These are phyloP conservation scores for Lanmaoa pseudosensibilis DNA, from an alignment of 768 basidiomycete genomes.

Conservation along the genomic window DNA sequence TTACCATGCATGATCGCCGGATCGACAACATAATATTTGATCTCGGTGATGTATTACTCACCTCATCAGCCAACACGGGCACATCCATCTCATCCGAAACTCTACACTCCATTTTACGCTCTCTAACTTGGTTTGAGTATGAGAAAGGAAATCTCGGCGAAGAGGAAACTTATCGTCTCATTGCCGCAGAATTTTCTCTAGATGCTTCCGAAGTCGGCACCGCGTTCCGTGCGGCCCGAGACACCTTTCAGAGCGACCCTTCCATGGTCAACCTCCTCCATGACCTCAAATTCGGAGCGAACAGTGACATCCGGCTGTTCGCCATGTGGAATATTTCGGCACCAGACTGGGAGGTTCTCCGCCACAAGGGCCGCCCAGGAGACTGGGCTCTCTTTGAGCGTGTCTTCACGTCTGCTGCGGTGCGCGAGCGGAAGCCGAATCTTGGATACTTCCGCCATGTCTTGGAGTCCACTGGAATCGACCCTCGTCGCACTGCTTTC, in stretches of 20 bases:
- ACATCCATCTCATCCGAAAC: constrained; percentile 15
- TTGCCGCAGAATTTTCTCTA: no score
- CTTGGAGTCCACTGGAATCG: constrained; percentile 15
- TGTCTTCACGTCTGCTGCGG: constrained; percentile 22
- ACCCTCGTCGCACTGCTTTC: constrained; percentile 21
- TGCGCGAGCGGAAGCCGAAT: constrained; percentile 21
- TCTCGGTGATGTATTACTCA: constrained; percentile 24
- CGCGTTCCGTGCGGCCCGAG: constrained; percentile 7
- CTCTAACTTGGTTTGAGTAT: constrained; percentile 23
- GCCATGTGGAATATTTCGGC: constrained; percentile 26
- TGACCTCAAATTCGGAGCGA: constrained; percentile 4
- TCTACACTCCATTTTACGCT: constrained; percentile 13
- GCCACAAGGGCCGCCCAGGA: constrained; percentile 5
- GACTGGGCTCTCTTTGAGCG: no score
- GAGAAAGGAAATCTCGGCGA: constrained; percentile 22
- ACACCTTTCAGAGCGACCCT: constrained; percentile 9
- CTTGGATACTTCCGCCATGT: constrained; percentile 20
- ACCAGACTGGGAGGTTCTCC: constrained; percentile 23
- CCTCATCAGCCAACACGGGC: constrained; percentile 19
- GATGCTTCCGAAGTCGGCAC: constrained; percentile 7
- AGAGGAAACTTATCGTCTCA: constrained; percentile 8
- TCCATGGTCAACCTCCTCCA: constrained; percentile 20
- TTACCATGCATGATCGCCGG: constrained; percentile 5
- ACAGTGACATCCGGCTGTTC: constrained; percentile 11
- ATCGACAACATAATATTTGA: constrained; percentile 27